phyloP scores from a whole-genome alignment of 2,329 filamentous ascomycete genomes.

The Pseudophaeomoniella oleicola region DNA sequence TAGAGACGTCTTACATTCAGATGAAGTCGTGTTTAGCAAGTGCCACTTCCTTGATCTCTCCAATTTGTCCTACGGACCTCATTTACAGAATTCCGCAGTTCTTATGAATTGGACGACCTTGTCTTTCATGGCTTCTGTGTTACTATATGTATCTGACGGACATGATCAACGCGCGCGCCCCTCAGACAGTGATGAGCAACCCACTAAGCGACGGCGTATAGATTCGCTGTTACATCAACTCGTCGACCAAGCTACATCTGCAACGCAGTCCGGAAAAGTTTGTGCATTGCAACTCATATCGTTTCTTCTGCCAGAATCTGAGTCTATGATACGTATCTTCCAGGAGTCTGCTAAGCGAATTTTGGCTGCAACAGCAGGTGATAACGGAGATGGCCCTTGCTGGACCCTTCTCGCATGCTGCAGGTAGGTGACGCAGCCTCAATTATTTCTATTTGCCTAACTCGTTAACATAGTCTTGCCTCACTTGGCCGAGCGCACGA shows the following conservation, averaged over 20 bases:
- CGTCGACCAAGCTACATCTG: neutral
- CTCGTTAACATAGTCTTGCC: no score
- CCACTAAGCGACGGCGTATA: neutral
- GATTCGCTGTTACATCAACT: neutral
- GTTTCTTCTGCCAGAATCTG: conserved; percentile 10
- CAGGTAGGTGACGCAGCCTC: neutral
- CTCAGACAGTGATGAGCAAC: neutral
- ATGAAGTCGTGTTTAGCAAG: conserved; percentile 52
- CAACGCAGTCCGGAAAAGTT: neutral
- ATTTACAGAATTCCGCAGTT: neutral
- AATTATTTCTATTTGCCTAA: no score
- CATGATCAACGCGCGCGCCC: neutral
- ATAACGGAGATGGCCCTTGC: neutral
- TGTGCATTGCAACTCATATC: neutral
- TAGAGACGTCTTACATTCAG: conserved; percentile 59
- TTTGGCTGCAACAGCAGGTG: neutral
- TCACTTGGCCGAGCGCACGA: no score
- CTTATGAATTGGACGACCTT: neutral
- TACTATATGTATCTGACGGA: neutral
- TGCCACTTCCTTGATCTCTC: neutral
- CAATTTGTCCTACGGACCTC: neutral
- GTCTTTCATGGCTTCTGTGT: neutral
- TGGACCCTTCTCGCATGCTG: neutral
- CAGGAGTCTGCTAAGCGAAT: neutral
- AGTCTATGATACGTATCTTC: neutral